phyloP scores from a whole-genome alignment of 306 rosid genomes.

The Castanea crenata region DNA sequence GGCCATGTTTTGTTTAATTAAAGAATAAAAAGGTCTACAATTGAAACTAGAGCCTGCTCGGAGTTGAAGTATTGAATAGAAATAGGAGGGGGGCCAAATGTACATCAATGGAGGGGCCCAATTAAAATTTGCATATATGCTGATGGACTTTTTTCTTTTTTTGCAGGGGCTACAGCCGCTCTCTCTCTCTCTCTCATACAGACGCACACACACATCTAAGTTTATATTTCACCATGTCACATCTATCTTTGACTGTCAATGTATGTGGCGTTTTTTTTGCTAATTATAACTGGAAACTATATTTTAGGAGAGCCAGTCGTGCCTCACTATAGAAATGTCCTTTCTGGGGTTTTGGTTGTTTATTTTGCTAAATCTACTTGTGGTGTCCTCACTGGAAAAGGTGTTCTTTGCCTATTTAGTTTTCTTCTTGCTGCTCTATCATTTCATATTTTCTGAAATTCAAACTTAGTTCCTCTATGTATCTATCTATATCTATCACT shows the following conservation, averaged over 20 bases:
- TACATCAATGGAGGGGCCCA: no score
- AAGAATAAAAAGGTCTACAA: no score
- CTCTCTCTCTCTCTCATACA: background rate
- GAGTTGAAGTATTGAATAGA: no score
- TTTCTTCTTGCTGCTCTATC: background rate
- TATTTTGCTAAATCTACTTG: slow-evolving; percentile 38
- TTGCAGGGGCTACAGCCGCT: no score
- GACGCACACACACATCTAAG: background rate
- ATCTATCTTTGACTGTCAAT: background rate
- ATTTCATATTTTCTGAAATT: slow-evolving; percentile 7
- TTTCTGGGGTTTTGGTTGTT: slow-evolving; percentile 36
- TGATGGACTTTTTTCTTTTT: no score
- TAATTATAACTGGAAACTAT: background rate
- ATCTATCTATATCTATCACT: background rate
- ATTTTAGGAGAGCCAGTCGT: slow-evolving; percentile 42
- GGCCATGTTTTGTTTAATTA: no score
- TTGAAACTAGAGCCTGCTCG: no score
- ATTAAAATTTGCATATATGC: no score
- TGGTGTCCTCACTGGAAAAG: slow-evolving; percentile 75
- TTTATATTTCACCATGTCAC: background rate
- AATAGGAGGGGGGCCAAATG: no score
- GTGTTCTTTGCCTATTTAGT: background rate
- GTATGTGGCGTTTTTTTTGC: background rate
- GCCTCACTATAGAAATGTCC: slow-evolving; percentile 39
- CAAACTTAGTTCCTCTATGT: background rate